Evolutionary conservation across 495 filamentous ascomycete genomes (phyloP).

Genomic region (Talaromyces liani): DNA sequence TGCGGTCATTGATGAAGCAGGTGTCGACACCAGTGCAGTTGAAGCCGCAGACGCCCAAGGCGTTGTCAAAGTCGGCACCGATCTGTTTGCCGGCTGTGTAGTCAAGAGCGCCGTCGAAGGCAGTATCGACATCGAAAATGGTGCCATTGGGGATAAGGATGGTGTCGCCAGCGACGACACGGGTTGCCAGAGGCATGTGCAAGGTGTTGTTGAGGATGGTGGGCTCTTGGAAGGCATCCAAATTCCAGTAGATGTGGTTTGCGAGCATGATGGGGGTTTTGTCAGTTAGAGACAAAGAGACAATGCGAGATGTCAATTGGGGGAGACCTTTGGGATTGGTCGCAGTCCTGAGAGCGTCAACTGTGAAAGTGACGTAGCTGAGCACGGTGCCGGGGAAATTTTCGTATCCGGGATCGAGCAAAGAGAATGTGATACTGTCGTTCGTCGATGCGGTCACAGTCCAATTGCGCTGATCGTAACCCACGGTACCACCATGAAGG

Average conservation of each 20-base stretch:
- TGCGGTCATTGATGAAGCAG: slow-evolving; percentile 63
- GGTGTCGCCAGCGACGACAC: slow-evolving; percentile 63
- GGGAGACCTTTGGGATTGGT: slow-evolving; percentile 36
- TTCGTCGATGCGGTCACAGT: slow-evolving; percentile 61
- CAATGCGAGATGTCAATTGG: slow-evolving; percentile 38
- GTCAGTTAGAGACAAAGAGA: slow-evolving; percentile 67
- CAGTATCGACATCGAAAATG: slow-evolving; percentile 54
- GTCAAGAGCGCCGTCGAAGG: slow-evolving; percentile 58
- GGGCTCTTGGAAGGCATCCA: slow-evolving; percentile 68
- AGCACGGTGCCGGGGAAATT: slow-evolving; percentile 78
- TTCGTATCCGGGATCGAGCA: slow-evolving; percentile 66
- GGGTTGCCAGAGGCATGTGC: slow-evolving; percentile 61
- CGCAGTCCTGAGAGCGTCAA: slow-evolving; percentile 27
- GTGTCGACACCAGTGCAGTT: slow-evolving; percentile 73
- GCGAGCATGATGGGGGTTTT: slow-evolving; percentile 75
- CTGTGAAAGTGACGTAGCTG: slow-evolving; percentile 67
- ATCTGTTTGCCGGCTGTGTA: slow-evolving; percentile 73
- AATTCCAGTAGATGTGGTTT: slow-evolving; percentile 84
- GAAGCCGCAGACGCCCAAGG: slow-evolving; percentile 58
- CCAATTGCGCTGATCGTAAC: slow-evolving; percentile 79
- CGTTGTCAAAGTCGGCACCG: slow-evolving; percentile 54
- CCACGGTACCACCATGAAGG: slow-evolving; percentile 73
- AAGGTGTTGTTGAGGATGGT: slow-evolving; percentile 67
- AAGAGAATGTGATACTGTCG: slow-evolving; percentile 68
- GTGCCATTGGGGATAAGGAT: slow-evolving; percentile 75